phyloP scores from a whole-genome alignment of 768 basidiomycete species.

The Boletellus sp. region DNA sequence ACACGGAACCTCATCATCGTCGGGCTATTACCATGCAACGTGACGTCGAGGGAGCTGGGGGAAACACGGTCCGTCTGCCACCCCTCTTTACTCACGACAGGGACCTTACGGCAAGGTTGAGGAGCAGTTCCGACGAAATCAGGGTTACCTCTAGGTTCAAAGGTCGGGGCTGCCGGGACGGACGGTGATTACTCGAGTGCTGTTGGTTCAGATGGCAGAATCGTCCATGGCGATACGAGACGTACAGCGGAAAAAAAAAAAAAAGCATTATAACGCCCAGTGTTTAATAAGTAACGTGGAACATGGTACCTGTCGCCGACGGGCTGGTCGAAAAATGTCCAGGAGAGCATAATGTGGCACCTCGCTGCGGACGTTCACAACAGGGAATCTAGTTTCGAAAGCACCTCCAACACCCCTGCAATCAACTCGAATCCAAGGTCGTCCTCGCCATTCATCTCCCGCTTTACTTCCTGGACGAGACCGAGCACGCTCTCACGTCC shows the following conservation, averaged over 20 bases:
- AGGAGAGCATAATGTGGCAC: neutral
- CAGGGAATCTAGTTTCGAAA: constrained; percentile 83
- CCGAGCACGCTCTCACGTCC: constrained; percentile 71
- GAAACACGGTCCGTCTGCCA: too few species aligned
- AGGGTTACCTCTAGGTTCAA: too few species aligned
- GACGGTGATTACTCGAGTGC: too few species aligned
- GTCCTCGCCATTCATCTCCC: constrained; percentile 68
- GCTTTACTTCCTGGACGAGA: constrained; percentile 67
- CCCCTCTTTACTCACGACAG: too few species aligned
- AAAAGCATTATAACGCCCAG: constrained; percentile 9
- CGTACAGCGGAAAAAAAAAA: neutral
- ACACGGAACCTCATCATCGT: too few species aligned
- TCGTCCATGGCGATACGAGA: too few species aligned
- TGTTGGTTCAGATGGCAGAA: too few species aligned
- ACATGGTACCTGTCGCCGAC: neutral
- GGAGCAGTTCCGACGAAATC: too few species aligned
- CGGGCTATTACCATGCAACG: too few species aligned
- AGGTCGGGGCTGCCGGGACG: too few species aligned
- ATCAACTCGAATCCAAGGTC: constrained; percentile 89
- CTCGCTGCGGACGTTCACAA: constrained; percentile 18
- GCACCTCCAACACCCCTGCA: constrained; percentile 89
- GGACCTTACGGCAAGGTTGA: too few species aligned
- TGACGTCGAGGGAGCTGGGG: too few species aligned
- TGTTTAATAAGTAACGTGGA: constrained; percentile 8
- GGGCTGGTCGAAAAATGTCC: neutral